Percentiles rank a stretch among this genome's conserved stretches.
These are phyloP conservation scores for Calonectria hongkongensis DNA, from an alignment of 2,329 filamentous ascomycete genomes.

Conservation along the genomic window DNA sequence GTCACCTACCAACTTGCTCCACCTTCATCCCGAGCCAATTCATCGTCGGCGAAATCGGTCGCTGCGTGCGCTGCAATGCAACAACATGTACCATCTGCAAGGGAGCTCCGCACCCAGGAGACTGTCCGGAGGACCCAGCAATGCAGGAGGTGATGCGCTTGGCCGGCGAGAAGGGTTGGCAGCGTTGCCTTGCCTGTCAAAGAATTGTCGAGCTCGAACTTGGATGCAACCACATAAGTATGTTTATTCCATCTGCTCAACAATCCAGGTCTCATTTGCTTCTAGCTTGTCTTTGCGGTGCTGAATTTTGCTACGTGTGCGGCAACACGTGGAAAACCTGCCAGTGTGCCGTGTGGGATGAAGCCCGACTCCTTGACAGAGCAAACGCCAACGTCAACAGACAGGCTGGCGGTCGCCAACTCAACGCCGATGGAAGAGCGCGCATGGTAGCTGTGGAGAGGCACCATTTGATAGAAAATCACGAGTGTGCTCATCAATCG, in stretches of 20 bases:
- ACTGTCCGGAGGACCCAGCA: slow-evolving; percentile 68
- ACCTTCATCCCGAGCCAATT: slow-evolving; percentile 64
- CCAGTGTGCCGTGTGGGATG: slow-evolving; percentile 60
- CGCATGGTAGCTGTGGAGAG: slow-evolving; percentile 17
- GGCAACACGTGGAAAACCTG: slow-evolving; percentile 65
- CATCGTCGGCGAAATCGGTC: slow-evolving; percentile 60
- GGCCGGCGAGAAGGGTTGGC: slow-evolving; percentile 68
- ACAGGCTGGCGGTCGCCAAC: not conserved
- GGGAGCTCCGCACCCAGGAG: slow-evolving; percentile 62
- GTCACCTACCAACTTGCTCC: slow-evolving; percentile 65
- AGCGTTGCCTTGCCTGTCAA: slow-evolving; percentile 68
- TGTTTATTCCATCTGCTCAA: slow-evolving; percentile 50
- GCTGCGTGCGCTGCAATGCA: slow-evolving; percentile 64
- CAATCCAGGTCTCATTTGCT: not conserved
- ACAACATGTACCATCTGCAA: slow-evolving; percentile 74
- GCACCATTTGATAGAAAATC: slow-evolving; percentile 51
- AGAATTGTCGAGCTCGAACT: slow-evolving; percentile 68
- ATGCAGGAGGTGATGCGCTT: slow-evolving; percentile 63
- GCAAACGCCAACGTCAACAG: slow-evolving; percentile 59
- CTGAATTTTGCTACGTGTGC: slow-evolving; percentile 70
- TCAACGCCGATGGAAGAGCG: not conserved
- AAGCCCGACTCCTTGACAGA: slow-evolving; percentile 57
- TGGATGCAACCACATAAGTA: slow-evolving; percentile 77
- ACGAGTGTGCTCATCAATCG: slow-evolving; percentile 62
- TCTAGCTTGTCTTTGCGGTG: slow-evolving; percentile 66